Conservation (phyloP, 176 grass and related monocot species). For the Oryza punctata region DNA sequence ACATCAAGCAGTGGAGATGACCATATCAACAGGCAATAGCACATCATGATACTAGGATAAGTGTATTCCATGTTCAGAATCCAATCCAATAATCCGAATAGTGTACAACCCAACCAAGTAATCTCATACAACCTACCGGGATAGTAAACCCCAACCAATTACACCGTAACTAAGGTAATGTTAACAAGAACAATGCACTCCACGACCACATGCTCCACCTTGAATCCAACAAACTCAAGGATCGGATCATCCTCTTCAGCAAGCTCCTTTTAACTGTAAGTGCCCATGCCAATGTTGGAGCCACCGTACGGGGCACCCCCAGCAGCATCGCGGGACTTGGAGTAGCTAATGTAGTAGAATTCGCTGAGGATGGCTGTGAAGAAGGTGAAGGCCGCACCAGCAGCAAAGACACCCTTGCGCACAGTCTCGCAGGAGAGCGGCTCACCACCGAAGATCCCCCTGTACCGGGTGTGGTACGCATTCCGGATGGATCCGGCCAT, state of each 20-base stretch:
- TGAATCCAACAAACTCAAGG: constrained; percentile 35
- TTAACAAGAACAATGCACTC: constrained; percentile 40
- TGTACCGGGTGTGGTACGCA: constrained; percentile 89
- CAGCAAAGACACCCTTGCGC: constrained; percentile 83
- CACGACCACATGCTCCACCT: neutral
- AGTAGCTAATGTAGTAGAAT: constrained; percentile 76
- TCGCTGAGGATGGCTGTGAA: constrained; percentile 86
- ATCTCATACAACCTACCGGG: constrained; percentile 40
- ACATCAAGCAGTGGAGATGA: neutral
- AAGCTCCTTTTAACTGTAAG: constrained; percentile 60
- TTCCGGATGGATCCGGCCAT: constrained; percentile 81
- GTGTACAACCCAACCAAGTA: constrained; percentile 38
- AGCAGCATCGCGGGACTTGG: constrained; percentile 54
- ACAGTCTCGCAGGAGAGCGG: constrained; percentile 71
- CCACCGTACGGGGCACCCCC: constrained; percentile 46
- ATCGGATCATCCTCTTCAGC: constrained; percentile 21
- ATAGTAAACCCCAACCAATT: constrained; percentile 45
- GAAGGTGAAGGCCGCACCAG: constrained; percentile 85
- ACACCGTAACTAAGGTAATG: constrained; percentile 49
- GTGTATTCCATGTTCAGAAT: constrained; percentile 34
- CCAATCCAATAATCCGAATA: constrained; percentile 41
- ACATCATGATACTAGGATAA: constrained; percentile 25
- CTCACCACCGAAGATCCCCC: constrained; percentile 42
- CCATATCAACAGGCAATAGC: neutral
- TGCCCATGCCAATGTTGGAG: constrained; percentile 72